Conservation (phyloP, 2,329 filamentous ascomycete species). For the Diaporthe batatas region DNA sequence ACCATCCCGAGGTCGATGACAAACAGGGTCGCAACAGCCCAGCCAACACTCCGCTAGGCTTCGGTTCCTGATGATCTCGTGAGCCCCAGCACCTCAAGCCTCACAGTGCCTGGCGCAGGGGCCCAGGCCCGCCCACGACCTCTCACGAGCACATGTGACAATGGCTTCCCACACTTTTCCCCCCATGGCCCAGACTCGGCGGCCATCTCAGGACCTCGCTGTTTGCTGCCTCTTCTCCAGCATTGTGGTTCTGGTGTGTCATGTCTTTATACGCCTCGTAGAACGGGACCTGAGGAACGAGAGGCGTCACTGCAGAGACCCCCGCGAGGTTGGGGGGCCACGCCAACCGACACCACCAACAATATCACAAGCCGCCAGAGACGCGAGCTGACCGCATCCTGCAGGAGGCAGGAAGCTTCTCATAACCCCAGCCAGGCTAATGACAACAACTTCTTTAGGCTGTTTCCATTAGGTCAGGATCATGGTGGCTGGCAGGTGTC, state of each 20-base stretch:
- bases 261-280: not conserved
- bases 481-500: not conserved
- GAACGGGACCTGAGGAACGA: not conserved
- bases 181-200: constrained; percentile 5
- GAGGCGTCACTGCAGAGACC: not conserved
- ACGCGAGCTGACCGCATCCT: constrained; percentile 18
- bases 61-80: constrained; percentile 21
- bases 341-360: not conserved
- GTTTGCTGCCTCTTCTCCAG: not conserved
- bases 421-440: not conserved
- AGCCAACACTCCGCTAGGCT: not conserved
- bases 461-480: not conserved
- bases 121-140: constrained; percentile 3
- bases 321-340: not conserved
- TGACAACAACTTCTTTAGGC: constrained; percentile 5
- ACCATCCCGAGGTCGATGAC: constrained; percentile 19
- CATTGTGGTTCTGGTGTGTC: not conserved
- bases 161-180: not conserved
- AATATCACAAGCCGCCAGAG: not conserved
- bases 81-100: not conserved
- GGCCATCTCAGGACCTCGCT: not conserved
- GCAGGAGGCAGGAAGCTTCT: constrained; percentile 27
- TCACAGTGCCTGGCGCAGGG: not conserved
- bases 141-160: constrained; percentile 30
- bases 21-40: constrained; percentile 10